A percentile compares a stretch with the other conserved stretches of the same genome.
phyloP scores from a whole-genome alignment of 2,329 filamentous ascomycete species.

The Neofusicoccum parvum region DNA sequence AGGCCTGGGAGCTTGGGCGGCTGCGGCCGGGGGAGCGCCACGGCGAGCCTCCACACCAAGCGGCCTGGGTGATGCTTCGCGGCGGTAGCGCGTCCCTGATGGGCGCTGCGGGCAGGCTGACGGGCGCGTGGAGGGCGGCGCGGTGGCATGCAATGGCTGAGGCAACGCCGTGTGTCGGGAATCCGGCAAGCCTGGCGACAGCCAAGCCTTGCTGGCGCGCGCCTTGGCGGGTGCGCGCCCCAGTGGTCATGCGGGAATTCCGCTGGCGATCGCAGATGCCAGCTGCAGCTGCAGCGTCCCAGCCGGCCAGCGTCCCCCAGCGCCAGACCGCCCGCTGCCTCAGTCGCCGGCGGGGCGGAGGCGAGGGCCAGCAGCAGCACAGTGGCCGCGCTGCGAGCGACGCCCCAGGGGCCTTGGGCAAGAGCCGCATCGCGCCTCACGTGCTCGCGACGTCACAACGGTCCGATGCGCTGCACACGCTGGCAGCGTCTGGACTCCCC shows the following conservation, averaged over 20 bases:
- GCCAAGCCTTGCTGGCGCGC: background rate
- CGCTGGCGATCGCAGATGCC: too few relatives aligned
- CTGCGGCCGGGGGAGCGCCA: too few relatives aligned
- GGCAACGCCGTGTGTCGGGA: background rate
- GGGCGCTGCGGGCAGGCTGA: background rate
- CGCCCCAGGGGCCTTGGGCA: too few relatives aligned
- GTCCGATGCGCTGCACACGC: background rate
- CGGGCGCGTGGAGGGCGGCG: background rate
- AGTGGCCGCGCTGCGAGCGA: too few relatives aligned
- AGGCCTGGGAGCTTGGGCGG: too few relatives aligned
- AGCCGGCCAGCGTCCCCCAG: background rate
- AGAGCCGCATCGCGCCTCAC: too few relatives aligned
- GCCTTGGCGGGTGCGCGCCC: background rate
- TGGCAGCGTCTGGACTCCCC: background rate
- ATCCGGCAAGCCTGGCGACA: background rate
- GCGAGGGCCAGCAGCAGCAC: too few relatives aligned
- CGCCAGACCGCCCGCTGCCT: background rate
- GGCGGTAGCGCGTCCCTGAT: background rate
- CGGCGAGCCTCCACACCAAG: background rate
- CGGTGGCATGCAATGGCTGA: background rate
- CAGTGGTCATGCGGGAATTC: background rate
- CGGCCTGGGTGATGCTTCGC: background rate
- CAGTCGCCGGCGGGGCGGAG: too few relatives aligned
- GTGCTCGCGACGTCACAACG: background rate
- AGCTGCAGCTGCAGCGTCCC: too few relatives aligned